Evolutionary conservation across 192 early-diverging fungal species (phyloP), one percentile per base, ranked within the genome.

Genomic region (Backusella mclennaniae): DNA sequence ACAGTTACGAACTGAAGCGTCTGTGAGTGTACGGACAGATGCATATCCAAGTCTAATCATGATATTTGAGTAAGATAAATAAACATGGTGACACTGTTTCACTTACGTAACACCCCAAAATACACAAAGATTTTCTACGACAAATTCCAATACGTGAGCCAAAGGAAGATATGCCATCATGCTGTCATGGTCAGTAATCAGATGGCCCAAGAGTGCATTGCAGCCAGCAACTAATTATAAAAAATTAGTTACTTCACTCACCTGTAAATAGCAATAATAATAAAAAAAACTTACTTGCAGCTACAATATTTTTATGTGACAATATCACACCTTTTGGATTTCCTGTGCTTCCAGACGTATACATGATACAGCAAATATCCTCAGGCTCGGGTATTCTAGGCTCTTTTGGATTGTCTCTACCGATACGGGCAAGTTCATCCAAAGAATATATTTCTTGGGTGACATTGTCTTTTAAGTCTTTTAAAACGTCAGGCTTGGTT

Each of bases 291-390:
- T 82, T 85, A 87, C 87, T 82, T 70, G 93, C 90, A 71, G 97
- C 89, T 69, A 96, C 86, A 72, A 98, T 83, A 76, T 95, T 96
- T 69, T 85, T 80, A 79, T 99, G 96, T 66, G 91, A 88, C 11
- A 99, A 82, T 74, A 95, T 79, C 41, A 96, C 96, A 74, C 97
- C 97, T 82, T 97, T 97, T 59, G 97, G 96, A 83, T 90, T 90
- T 26, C 97, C 96, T 14, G 96, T 98, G n/a, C 91, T 92, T 42
- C 97, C 94, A 78, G 90, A 92, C 21, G 92, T 95, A 79, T 92
- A 98, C 95, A 98, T 96, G 75, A 98, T 94, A 73, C 93, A 87
- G 84, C 91, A 89, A 23, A 85, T 84, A 77, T 95, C 94, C 73
- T 93, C 91, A 11, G 89, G 79, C 21, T 79, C 85, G 11, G 96